Evolutionary conservation across 176 grass and related monocot species (phyloP), one percentile per base, ranked within the genome.

Genomic region (Phoenix dactylifera): DNA sequence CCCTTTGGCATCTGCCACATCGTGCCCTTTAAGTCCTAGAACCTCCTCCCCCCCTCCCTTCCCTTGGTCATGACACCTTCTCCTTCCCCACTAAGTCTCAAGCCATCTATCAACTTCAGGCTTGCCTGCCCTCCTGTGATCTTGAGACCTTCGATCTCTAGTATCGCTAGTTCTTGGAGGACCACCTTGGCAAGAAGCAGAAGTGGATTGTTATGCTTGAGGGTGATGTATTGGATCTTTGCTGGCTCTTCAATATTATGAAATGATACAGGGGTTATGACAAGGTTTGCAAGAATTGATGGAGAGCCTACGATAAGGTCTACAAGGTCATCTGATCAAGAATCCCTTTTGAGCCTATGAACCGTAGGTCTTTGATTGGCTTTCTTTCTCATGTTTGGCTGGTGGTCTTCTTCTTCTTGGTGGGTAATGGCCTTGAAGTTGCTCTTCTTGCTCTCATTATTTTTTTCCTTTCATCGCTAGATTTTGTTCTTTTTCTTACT

Each of bases 1-100:
- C 74, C 68, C 24, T 95, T 83, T 49, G 91, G 91, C 30, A 86
- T 95, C 61, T 95, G 91, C 71, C 80, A 80, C 54, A 95, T 95
- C 61, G 86, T 95, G 16, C 91, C 91, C 1, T 86, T 80, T 51
- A 55, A 62, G 1, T 86, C 80, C 17, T 90, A 86, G 90, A 78
- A 65, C 26, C 4, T 0, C 26, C 26, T 4, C 26, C 26, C 2
- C 86, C 86, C 22, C 86, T 86, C 0, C 65, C 26, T 32, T 69
- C 79, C 35, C 76, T 86, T 18, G 74, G 86, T 50, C 67, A 62
- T 25, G 16, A 55, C 4, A 61, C 80, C 2, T 65, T 89, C 50
- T 68, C 77, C 7, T 87, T 95, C 63, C 80, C 83, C 64, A 90
- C 86, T 18, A 95, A 90, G 84, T 81, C 77, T 2, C 83, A 95